phyloP scores from a whole-genome alignment of 2,329 filamentous ascomycete genomes.

The Claviceps pazoutovae region DNA sequence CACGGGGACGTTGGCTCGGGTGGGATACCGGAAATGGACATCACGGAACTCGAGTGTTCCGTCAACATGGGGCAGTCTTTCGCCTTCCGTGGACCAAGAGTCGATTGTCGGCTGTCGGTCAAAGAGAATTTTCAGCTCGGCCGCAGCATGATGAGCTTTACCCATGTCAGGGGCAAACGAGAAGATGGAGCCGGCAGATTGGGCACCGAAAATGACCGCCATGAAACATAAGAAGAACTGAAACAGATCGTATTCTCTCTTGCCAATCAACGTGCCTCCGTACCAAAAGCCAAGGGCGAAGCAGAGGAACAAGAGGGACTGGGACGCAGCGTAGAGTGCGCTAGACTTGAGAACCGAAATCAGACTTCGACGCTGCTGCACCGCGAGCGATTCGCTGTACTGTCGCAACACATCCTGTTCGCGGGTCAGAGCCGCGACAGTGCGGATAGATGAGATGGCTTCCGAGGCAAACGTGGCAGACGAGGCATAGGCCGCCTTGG shows the following conservation, averaged over 20 bases:
- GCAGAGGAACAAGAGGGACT: constrained; percentile 71
- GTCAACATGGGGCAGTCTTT: constrained; percentile 47
- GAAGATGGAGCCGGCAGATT: constrained; percentile 82
- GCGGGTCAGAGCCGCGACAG: constrained; percentile 78
- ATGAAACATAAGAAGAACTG: constrained; percentile 90
- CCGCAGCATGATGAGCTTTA: constrained; percentile 76
- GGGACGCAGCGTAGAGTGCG: constrained; percentile 66
- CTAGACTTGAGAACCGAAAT: constrained; percentile 65
- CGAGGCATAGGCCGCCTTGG: constrained; percentile 64
- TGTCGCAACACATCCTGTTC: constrained; percentile 65
- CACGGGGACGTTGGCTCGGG: constrained; percentile 80
- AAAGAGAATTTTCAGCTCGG: constrained; percentile 68
- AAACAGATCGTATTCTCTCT: constrained; percentile 59
- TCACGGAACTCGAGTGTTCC: constrained; percentile 80
- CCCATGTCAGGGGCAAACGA: constrained; percentile 86
- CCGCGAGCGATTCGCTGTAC: constrained; percentile 54
- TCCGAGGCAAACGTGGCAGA: constrained; percentile 86
- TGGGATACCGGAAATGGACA: constrained; percentile 90
- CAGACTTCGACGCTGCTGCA: constrained; percentile 54
- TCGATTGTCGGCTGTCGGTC: constrained; percentile 74
- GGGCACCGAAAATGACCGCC: constrained; percentile 77
- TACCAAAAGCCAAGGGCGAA: constrained; percentile 91
- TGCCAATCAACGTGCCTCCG: constrained; percentile 61
- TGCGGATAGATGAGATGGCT: constrained; percentile 85
- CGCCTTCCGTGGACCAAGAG: constrained; percentile 60